phyloP scores from a whole-genome alignment of 2,329 filamentous ascomycete genomes.

The Apiospora phragmitis region DNA sequence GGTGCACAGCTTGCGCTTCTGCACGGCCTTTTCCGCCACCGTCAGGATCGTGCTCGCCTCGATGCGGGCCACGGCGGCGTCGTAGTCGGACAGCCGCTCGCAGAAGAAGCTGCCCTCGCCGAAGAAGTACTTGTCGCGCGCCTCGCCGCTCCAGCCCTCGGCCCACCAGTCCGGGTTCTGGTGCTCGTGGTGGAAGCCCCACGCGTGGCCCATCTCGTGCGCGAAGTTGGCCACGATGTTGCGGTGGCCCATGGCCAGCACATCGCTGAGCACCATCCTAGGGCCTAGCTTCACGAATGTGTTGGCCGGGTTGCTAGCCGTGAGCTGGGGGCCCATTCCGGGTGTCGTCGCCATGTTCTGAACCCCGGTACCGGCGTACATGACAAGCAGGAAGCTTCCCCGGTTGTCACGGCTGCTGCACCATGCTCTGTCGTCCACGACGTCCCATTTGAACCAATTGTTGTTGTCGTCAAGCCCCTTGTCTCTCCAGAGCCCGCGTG shows the following conservation, averaged over 20 bases:
- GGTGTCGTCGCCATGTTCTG: not conserved
- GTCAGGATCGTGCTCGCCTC: not conserved
- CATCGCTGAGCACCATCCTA: not conserved
- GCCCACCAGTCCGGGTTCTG: slow-evolving; percentile 28
- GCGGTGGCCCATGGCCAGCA: not conserved
- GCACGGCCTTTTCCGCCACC: not conserved
- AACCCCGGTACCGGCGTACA: not conserved
- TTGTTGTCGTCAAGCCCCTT: not conserved
- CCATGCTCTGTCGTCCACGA: not conserved
- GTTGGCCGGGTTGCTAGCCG: not conserved
- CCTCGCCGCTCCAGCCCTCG: not conserved
- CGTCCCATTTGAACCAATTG: not conserved
- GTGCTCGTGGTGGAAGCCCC: slow-evolving; percentile 30
- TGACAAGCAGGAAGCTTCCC: not conserved
- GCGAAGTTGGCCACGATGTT: slow-evolving; percentile 22
- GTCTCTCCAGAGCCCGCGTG: not conserved
- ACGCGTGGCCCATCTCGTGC: slow-evolving; percentile 30
- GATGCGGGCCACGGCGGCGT: not conserved
- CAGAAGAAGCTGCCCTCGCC: slow-evolving; percentile 16
- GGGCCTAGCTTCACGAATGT: not conserved
- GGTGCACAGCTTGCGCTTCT: slow-evolving; percentile 11
- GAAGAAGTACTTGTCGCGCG: not conserved
- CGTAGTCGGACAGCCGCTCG: slow-evolving; percentile 16
- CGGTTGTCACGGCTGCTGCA: not conserved
- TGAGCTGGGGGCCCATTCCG: not conserved